Conservation (phyloP, 2,329 filamentous ascomycete genomes). For the Endocalyx cinctus region DNA sequence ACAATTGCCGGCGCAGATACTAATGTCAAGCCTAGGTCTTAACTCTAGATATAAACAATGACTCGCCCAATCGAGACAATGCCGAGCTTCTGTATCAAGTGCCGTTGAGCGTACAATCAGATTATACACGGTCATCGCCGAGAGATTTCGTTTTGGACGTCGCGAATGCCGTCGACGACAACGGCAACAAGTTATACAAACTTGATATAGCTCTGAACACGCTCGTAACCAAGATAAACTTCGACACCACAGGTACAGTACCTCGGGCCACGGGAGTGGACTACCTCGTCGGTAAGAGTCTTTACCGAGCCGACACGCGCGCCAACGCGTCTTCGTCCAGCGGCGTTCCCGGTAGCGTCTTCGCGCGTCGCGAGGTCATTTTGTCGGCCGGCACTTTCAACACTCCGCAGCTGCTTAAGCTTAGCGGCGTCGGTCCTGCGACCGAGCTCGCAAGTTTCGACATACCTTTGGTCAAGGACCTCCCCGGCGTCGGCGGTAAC, state of each 20-base stretch:
- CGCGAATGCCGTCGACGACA: constrained; percentile 32
- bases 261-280: constrained; percentile 15
- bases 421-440: constrained; percentile 27
- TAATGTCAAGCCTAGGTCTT: constrained; percentile 34
- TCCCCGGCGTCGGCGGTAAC: constrained; percentile 29
- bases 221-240: constrained; percentile 15
- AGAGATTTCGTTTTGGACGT: constrained; percentile 45
- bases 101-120: constrained; percentile 38
- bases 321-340: background rate
- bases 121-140: constrained; percentile 39
- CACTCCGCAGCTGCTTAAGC: constrained; percentile 28
- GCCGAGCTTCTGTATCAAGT: constrained; percentile 42
- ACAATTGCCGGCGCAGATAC: no score
- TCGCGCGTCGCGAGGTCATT: constrained; percentile 23
- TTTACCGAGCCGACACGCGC: constrained; percentile 16
- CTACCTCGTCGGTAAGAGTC: constrained; percentile 13
- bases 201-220: constrained; percentile 36
- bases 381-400: constrained; percentile 26
- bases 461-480: constrained; percentile 23
- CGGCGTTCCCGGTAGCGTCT: constrained; percentile 4
- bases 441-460: constrained; percentile 17
- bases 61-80: constrained; percentile 34
- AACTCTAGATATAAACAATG: constrained; percentile 40
- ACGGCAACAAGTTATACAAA: constrained; percentile 28
- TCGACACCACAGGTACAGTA: constrained; percentile 8